Base-by-base conservation (phyloP, 2,329 filamentous ascomycete species). In the Thielaviopsis musarum region DNA sequence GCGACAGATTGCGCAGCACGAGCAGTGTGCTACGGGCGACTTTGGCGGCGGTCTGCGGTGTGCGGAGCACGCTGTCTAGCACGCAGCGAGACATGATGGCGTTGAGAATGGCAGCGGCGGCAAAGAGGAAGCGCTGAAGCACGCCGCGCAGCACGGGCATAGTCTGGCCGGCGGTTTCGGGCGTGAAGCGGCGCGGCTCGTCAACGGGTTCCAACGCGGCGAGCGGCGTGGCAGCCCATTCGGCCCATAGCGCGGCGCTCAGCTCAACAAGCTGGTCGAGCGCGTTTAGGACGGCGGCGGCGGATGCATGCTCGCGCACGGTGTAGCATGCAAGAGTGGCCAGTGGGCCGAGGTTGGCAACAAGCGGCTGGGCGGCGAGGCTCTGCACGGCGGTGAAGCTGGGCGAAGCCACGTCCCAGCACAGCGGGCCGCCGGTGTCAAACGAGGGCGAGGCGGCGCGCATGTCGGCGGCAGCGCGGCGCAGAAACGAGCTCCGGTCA, bases 1-100 rank as follows among this genome's bases (percentile, higher is more conserved):
- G 95, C 70, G 84, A 88, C 21, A 94, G 73, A 66, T 88, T 85
- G 28, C 88, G 83, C 12, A 95, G 78, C 13, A 81, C 82, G 62
- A 85, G 82, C 17, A 95, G 76, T 1, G 84, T 81, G 68, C 87
- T 87, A 53, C 81, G 74, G 5, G 88, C 87, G 17, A 93, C 73
- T 15, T 75, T 72, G 0, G 87, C 83, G 1, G 84, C 86, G 12
- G 68, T 61, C 7, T 66, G 64, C 21, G 59, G 56, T 59, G 73
- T 69, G 55, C 72, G 72, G 6, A 73, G 70, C 49, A 65, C 67
- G 7, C 71, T 71, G 61, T 82, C 79, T 2, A 81, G 69, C 24
- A 82, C 69, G 61, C 76, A 74, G 38, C 90, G 79, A 2, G 83
- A 83, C 9, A 90, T 76, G 6, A 89, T 77, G 48, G 88, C 81